Conservation (phyloP, 352 stramenopile species). For the Globisporangium carolinianum region DNA sequence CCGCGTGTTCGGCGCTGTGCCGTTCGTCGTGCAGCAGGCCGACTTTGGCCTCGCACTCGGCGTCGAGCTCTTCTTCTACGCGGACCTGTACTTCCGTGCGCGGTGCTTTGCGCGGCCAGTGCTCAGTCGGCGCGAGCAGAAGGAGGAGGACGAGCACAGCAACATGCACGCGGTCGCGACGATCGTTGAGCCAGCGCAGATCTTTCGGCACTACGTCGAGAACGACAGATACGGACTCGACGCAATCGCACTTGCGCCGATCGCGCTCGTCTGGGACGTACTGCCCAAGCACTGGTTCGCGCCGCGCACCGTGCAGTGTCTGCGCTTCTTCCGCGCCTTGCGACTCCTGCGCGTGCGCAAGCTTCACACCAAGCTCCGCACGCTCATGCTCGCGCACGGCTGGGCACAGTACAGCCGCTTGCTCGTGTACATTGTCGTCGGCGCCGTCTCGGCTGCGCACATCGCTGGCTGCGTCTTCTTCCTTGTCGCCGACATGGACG, state of each 20-base stretch:
- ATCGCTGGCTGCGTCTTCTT: slow-evolving; percentile 56
- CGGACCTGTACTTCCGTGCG: slow-evolving; percentile 35
- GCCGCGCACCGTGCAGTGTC: slow-evolving; percentile 14
- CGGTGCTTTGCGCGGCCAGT: slow-evolving; percentile 35
- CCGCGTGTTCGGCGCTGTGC: slow-evolving; percentile 22
- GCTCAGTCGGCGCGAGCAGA: slow-evolving; percentile 5
- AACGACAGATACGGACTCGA: slow-evolving; percentile 32
- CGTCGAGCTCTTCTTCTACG: slow-evolving; percentile 57
- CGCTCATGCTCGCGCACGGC: slow-evolving; percentile 38
- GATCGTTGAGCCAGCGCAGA: slow-evolving; percentile 13
- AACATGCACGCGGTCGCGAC: slow-evolving; percentile 8
- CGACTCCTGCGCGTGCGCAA: slow-evolving; percentile 40
- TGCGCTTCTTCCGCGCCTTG: slow-evolving; percentile 36
- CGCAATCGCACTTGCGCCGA: slow-evolving; percentile 21
- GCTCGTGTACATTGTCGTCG: slow-evolving; percentile 43
- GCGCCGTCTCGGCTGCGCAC: slow-evolving; percentile 33
- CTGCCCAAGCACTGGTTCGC: slow-evolving; percentile 36
- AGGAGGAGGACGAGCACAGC: slow-evolving; percentile 13
- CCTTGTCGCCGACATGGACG: slow-evolving; percentile 30
- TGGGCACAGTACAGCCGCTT: slow-evolving; percentile 31
- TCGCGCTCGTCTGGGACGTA: slow-evolving; percentile 55
- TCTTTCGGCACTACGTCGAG: slow-evolving; percentile 35
- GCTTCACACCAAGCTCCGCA: slow-evolving; percentile 18
- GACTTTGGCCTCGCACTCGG: slow-evolving; percentile 26
- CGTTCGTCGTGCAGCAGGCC: slow-evolving; percentile 23